These are phyloP conservation scores for Yarrowia bubula DNA, from an alignment of 805 yeast species.

Conservation along the genomic window DNA sequence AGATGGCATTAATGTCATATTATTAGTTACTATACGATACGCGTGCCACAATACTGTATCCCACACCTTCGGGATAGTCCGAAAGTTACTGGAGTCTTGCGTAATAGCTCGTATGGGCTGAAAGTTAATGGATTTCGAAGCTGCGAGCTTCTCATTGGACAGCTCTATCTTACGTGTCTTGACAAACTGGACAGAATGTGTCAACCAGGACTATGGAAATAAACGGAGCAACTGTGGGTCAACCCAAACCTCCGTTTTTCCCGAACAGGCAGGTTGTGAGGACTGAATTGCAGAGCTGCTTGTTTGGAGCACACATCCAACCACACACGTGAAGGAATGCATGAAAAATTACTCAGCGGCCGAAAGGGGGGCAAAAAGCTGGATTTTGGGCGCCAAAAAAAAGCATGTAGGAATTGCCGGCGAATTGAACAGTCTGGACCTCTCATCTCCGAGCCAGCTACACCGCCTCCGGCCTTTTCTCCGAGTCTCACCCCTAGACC, in stretches of 20 bases:
- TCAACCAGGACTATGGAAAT: no score
- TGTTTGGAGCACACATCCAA: not conserved
- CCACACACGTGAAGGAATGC: slow-evolving; percentile 1
- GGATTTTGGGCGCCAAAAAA: not conserved
- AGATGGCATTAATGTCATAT: no score
- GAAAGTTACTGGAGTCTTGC: not conserved
- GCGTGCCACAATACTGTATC: no score
- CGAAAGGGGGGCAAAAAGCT: not conserved
- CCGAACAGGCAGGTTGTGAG: not conserved
- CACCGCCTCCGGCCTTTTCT: not conserved
- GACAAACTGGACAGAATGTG: no score
- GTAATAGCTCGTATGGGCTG: not conserved
- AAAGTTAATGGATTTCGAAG: not conserved
- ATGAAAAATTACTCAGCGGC: not conserved
- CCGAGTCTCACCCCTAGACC: not conserved
- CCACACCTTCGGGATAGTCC: not conserved
- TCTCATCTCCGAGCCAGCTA: not conserved
- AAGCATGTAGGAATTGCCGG: not conserved
- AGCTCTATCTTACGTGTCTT: no score
- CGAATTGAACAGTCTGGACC: not conserved
- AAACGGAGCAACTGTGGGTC: no score
- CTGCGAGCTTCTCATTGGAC: not conserved
- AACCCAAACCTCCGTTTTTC: not conserved
- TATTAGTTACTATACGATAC: no score
- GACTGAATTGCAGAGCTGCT: not conserved